phyloP scores from a whole-genome alignment of 371 early-diverging fungal species.

The Phascolomyces articulosus region DNA sequence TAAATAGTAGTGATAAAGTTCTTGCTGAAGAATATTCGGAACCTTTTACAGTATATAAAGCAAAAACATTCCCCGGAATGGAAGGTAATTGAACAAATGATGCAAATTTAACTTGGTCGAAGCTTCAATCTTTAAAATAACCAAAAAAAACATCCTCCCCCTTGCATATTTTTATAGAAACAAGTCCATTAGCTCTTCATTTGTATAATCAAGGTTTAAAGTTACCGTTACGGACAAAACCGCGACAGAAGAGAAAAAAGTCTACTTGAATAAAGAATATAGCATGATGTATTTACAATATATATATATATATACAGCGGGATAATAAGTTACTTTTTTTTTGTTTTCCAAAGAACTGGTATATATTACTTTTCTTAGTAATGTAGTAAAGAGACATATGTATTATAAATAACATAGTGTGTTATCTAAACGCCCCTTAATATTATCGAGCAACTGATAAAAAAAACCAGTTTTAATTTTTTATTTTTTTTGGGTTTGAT shows the following conservation, averaged over 20 bases:
- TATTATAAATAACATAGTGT: too few species aligned
- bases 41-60: slow-evolving; percentile 52
- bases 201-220: slow-evolving; percentile 71
- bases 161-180: slow-evolving; percentile 40
- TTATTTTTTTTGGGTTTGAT: too few species aligned
- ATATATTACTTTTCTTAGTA: too few species aligned
- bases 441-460: too few species aligned
- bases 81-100: slow-evolving; percentile 41
- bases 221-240: slow-evolving; percentile 60
- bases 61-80: slow-evolving; percentile 69
- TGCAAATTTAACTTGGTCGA: not conserved
- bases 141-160: too few species aligned
- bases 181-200: slow-evolving; percentile 64
- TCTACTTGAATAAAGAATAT: not conserved
- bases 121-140: not conserved
- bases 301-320: too few species aligned
- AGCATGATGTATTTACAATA: too few species aligned
- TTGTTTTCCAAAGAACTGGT: too few species aligned
- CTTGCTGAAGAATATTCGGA: slow-evolving; percentile 42
- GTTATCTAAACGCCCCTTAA: too few species aligned
- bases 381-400: too few species aligned
- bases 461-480: too few species aligned
- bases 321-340: too few species aligned
- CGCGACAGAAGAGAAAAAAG: slow-evolving; percentile 21
- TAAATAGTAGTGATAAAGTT: slow-evolving; percentile 22